Conservation (phyloP, 768 basidiomycete species). For the Rhodotorula sphaerocarpa region DNA sequence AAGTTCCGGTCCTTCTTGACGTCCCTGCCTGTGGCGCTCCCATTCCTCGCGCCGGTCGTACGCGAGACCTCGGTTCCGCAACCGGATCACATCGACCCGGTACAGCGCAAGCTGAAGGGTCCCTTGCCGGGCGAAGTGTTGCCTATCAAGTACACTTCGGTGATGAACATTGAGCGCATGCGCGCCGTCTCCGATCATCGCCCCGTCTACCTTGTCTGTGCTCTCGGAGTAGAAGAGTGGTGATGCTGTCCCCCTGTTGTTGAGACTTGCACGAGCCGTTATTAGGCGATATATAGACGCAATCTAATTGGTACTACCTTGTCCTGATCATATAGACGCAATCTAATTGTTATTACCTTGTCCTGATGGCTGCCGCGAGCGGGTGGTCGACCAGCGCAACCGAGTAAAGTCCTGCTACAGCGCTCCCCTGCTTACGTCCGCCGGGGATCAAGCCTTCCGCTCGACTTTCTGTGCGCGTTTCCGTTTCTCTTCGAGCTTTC, state of each 20-base stretch:
- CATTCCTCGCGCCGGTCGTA: slow-evolving; percentile 12
- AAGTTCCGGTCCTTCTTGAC: slow-evolving; percentile 33
- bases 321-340: too few species aligned
- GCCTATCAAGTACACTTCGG: slow-evolving; percentile 62
- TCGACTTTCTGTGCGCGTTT: slow-evolving; percentile 32
- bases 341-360: too few species aligned
- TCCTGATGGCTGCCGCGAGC: too few species aligned
- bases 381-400: too few species aligned
- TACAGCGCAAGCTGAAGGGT: slow-evolving; percentile 9
- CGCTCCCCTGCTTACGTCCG: too few species aligned
- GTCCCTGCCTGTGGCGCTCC: slow-evolving; percentile 14
- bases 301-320: too few species aligned
- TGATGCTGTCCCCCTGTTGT: too few species aligned
- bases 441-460: slow-evolving; percentile 1
- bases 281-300: too few species aligned
- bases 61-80: background rate
- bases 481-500: slow-evolving; percentile 31
- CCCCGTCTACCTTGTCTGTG: slow-evolving; percentile 50
- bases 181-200: slow-evolving; percentile 76
- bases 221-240: background rate
- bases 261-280: too few species aligned
- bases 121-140: slow-evolving; percentile 58
- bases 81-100: background rate
- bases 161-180: slow-evolving; percentile 67
- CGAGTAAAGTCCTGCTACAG: too few species aligned